phyloP scores from a whole-genome alignment of 2,329 filamentous ascomycete genomes.

The Nigrospora sphaerica region DNA sequence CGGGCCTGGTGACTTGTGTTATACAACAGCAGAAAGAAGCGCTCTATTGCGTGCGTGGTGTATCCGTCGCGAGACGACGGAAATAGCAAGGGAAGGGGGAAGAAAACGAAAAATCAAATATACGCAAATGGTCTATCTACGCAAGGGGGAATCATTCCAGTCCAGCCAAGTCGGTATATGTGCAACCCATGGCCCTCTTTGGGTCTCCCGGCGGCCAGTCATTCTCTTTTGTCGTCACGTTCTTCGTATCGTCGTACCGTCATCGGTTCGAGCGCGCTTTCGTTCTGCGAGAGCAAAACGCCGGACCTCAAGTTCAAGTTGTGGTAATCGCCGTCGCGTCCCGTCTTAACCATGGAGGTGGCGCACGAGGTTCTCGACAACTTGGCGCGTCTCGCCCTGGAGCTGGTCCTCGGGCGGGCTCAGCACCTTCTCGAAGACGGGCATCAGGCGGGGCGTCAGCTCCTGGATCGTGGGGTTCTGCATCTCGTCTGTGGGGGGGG shows the following conservation, averaged over 20 bases:
- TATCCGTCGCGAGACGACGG: neutral
- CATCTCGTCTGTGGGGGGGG: slow-evolving; percentile 46
- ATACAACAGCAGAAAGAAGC: no score
- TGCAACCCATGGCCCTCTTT: slow-evolving; percentile 2
- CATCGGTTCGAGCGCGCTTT: neutral
- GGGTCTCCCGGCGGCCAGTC: neutral
- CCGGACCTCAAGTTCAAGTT: neutral
- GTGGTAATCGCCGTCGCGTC: neutral
- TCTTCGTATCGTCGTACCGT: slow-evolving; percentile 2
- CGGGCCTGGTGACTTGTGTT: no score
- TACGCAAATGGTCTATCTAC: slow-evolving; percentile 2
- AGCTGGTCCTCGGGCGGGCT: slow-evolving; percentile 68
- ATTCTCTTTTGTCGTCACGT: neutral
- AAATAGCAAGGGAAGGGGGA: neutral
- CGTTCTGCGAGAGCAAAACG: neutral
- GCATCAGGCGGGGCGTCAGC: slow-evolving; percentile 62
- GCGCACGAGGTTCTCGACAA: slow-evolving; percentile 56
- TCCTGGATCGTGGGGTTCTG: slow-evolving; percentile 63
- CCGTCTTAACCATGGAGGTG: slow-evolving; percentile 7
- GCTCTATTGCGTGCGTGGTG: neutral
- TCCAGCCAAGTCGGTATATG: neutral
- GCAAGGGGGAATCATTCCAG: slow-evolving; percentile 3
- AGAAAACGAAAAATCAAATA: neutral
- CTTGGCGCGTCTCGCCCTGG: slow-evolving; percentile 60
- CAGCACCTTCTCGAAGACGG: slow-evolving; percentile 67